These are phyloP conservation scores for Penicillium flavigenum DNA, from an alignment of 495 filamentous ascomycete species.

Conservation along the genomic window DNA sequence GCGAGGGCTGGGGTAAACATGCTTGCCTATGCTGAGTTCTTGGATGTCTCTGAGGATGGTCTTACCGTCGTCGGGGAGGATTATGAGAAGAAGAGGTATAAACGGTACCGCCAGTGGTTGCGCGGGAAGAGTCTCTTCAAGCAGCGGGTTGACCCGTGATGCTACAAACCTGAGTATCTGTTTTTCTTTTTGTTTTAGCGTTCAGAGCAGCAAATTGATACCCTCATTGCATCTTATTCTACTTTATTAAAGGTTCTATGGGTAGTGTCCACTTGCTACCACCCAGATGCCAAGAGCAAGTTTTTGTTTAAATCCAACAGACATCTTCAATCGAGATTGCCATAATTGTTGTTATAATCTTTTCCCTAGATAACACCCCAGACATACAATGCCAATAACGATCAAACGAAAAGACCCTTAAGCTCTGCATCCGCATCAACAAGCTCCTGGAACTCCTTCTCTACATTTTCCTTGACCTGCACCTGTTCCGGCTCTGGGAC, in stretches of 20 bases:
- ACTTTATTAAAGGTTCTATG: not conserved
- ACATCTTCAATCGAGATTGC: not conserved
- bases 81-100: conserved; percentile 85
- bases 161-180: not conserved
- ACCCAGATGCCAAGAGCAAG: not conserved
- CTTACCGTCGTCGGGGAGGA: conserved; percentile 87
- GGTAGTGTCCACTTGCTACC: not conserved
- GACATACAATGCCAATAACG: not conserved
- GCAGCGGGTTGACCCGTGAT: conserved; percentile 68
- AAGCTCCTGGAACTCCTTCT: conserved; percentile 36
- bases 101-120: conserved; percentile 92
- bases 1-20: conserved; percentile 63
- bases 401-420: conserved; percentile 28
- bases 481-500: conserved; percentile 21
- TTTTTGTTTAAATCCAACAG: not conserved
- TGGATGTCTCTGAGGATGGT: conserved; percentile 74
- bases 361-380: not conserved
- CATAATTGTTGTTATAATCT: not conserved
- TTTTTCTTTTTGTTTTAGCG: conserved; percentile 10
- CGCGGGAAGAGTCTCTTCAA: conserved; percentile 91
- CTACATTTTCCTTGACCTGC: conserved; percentile 29
- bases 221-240: conserved; percentile 6
- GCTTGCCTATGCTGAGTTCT: conserved; percentile 70
- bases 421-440: conserved; percentile 39
- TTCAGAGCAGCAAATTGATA: conserved; percentile 22